Conservation (phyloP, 495 filamentous ascomycete species). For the Penicillium fimorum region DNA sequence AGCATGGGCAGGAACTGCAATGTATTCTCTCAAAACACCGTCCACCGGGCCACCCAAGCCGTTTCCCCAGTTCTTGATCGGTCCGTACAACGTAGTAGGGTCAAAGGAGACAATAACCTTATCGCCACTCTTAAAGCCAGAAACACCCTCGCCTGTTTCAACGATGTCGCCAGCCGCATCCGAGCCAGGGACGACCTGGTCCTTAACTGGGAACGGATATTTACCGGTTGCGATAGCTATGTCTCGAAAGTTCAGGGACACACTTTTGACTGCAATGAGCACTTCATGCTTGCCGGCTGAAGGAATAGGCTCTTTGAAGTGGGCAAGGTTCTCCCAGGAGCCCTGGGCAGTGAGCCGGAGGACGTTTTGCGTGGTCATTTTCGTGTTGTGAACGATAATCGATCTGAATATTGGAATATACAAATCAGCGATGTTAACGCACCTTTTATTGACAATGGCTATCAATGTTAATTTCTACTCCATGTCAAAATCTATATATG, state of each 20-base stretch:
- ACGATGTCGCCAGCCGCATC: conserved; percentile 70
- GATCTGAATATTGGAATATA: no score
- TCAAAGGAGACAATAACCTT: conserved; percentile 69
- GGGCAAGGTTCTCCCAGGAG: conserved; percentile 4
- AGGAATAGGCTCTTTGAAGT: conserved; percentile 10
- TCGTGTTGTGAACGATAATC: no score
- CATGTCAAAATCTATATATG: no score
- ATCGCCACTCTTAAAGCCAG: conserved; percentile 59
- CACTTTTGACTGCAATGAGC: conserved; percentile 58
- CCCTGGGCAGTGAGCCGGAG: conserved; percentile 1
- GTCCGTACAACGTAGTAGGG: conserved; percentile 61
- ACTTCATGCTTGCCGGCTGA: conserved; percentile 53
- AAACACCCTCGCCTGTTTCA: conserved; percentile 60
- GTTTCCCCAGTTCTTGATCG: conserved; percentile 32
- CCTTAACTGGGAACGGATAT: conserved; percentile 58
- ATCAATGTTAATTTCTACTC: no score
- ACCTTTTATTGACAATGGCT: no score
- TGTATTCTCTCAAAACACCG: conserved; percentile 66
- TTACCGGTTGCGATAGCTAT: conserved; percentile 60
- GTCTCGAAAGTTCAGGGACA: conserved; percentile 73
- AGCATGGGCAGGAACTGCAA: conserved; percentile 57
- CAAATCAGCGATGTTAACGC: no score
- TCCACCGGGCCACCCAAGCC: conserved; percentile 64
- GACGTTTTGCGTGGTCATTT: conserved; percentile 10
- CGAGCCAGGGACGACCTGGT: conserved; percentile 62